These are phyloP conservation scores for Novymonas esmeraldas DNA, from an alignment of 208 protist genomes.

Conservation along the genomic window DNA sequence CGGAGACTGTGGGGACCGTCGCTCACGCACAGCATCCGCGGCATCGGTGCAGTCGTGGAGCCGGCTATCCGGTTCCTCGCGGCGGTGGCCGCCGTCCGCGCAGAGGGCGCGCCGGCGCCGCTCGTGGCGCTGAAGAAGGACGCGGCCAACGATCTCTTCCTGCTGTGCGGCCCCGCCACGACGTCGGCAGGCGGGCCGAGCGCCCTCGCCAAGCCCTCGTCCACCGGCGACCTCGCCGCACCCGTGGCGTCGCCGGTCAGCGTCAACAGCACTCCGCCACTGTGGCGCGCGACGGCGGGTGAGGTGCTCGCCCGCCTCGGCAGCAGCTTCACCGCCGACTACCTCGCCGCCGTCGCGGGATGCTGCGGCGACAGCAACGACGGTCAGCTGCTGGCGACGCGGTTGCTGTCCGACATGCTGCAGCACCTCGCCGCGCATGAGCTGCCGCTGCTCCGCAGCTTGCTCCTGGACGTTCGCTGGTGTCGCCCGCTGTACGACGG, in stretches of 20 bases:
- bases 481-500: conserved; percentile 78
- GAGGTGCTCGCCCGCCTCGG: conserved; percentile 41
- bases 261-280: conserved; percentile 13
- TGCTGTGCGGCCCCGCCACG: conserved; percentile 25
- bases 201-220: conserved; percentile 4
- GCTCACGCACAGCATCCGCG: conserved; percentile 47
- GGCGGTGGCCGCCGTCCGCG: conserved; percentile 41
- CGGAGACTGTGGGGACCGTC: conserved; percentile 52
- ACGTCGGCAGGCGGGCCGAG: not conserved
- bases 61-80: conserved; percentile 60
- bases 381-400: conserved; percentile 67
- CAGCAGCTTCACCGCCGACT: conserved; percentile 71
- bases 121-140: conserved; percentile 58
- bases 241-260: conserved; percentile 24
- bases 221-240: conserved; percentile 8
- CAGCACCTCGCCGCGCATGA: conserved; percentile 33
- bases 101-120: conserved; percentile 41
- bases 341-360: conserved; percentile 58
- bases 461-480: conserved; percentile 48
- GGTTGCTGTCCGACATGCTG: conserved; percentile 67
- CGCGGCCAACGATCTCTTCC: conserved; percentile 51
- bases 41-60: conserved; percentile 52
- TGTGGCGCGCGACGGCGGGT: conserved; percentile 34
- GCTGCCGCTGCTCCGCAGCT: conserved; percentile 37
- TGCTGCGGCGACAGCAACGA: conserved; percentile 76